Conservation (phyloP, 129 eudicot species). For the Chrysanthemum makinoi region DNA sequence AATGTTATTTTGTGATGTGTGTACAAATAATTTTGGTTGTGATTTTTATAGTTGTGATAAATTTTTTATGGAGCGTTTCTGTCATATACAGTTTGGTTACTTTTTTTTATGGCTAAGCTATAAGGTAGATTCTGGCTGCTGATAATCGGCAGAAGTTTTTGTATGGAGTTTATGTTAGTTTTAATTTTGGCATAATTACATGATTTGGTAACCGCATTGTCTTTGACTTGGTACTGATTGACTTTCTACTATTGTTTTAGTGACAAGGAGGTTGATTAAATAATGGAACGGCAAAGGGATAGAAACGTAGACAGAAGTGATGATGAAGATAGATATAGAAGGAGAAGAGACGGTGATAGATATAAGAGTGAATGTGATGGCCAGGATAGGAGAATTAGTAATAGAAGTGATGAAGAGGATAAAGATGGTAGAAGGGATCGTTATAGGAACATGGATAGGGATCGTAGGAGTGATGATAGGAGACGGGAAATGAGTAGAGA, state of each 20-base stretch:
- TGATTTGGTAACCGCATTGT: not conserved
- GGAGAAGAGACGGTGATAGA: constrained; percentile 30
- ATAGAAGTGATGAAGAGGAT: constrained; percentile 28
- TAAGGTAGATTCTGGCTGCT: no score
- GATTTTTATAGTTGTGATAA: no score
- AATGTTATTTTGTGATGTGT: no score
- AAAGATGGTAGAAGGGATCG: constrained; percentile 12
- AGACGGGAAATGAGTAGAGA: constrained; percentile 17
- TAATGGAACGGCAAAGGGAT: constrained; percentile 30
- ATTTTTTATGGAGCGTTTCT: no score
- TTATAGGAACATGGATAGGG: constrained; percentile 6
- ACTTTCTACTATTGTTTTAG: constrained; percentile 2
- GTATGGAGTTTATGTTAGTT: not conserved
- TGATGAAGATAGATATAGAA: constrained; percentile 25
- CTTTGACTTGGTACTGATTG: not conserved
- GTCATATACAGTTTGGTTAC: no score
- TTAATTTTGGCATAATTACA: not conserved
- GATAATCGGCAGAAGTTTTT: no score
- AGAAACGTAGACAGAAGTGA: constrained; percentile 27
- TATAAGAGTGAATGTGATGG: constrained; percentile 22
- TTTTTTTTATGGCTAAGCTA: no score
- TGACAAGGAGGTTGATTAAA: constrained; percentile 12
- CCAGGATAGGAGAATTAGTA: not conserved
- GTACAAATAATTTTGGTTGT: no score
- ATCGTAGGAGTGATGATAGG: constrained; percentile 16